phyloP scores from a whole-genome alignment of 257 asterid species.

The Catharanthus roseus region DNA sequence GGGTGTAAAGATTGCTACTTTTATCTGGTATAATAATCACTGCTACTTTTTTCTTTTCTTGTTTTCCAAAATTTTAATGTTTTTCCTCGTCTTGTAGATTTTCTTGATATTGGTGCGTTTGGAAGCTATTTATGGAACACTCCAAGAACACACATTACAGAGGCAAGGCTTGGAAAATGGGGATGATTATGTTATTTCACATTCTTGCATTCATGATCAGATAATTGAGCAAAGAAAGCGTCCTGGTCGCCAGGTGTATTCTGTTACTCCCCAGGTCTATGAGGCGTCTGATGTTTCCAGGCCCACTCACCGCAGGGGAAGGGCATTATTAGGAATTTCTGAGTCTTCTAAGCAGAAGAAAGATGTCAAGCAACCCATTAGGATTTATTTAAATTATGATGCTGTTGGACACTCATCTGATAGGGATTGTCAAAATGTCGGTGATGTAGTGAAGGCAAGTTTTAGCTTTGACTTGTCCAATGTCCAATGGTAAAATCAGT shows the following conservation, averaged over 20 bases:
- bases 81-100: constrained; percentile 34
- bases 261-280: constrained; percentile 82
- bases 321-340: constrained; percentile 56
- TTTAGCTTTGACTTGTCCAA: constrained; percentile 2
- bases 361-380: constrained; percentile 71
- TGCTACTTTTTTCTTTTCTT: neutral
- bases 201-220: constrained; percentile 93
- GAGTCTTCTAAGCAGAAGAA: constrained; percentile 29
- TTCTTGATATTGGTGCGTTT: constrained; percentile 50
- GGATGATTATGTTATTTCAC: constrained; percentile 40
- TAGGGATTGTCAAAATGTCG: constrained; percentile 80
- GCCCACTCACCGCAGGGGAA: constrained; percentile 44
- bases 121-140: constrained; percentile 45
- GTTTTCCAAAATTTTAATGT: neutral
- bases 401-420: constrained; percentile 97
- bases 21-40: constrained; percentile 5
- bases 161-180: constrained; percentile 39
- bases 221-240: constrained; percentile 75
- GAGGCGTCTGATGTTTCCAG: constrained; percentile 37
- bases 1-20: constrained; percentile 12
- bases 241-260: constrained; percentile 76
- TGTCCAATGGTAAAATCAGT: neutral
- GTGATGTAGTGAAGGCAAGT: constrained; percentile 87
- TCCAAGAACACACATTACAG: constrained; percentile 33
- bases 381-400: constrained; percentile 89